Percentiles rank a stretch among this genome's conserved stretches.
Evolutionary conservation across 2,329 filamentous ascomycete genomes (phyloP).

Genomic region (Xylariaceae sp.): DNA sequence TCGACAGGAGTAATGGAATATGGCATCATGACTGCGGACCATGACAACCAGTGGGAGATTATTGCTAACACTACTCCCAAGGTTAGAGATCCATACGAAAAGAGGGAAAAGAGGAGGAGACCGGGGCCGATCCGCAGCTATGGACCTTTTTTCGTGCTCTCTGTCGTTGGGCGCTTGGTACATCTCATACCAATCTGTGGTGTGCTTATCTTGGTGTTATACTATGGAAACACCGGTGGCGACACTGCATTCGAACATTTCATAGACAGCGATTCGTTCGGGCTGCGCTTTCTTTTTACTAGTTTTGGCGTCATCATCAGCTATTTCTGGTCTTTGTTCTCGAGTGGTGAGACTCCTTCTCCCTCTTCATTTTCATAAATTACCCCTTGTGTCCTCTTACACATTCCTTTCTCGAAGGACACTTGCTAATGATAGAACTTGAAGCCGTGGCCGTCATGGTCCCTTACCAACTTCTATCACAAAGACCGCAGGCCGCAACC

Average conservation of each 20-base stretch:
- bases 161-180: conserved; percentile 8
- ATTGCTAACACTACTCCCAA: not conserved
- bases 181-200: conserved; percentile 21
- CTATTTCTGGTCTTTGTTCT: conserved; percentile 37
- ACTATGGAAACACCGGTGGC: conserved; percentile 34
- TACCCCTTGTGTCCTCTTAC: not conserved
- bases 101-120: too few species aligned
- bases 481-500: conserved; percentile 1
- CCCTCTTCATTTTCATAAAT: too few species aligned
- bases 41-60: not conserved
- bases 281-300: conserved; percentile 39
- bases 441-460: conserved; percentile 35
- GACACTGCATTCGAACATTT: conserved; percentile 38
- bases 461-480: conserved; percentile 35
- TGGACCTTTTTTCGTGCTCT: conserved; percentile 7
- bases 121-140: too few species aligned
- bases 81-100: too few species aligned
- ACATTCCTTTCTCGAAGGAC: not conserved
- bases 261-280: conserved; percentile 38
- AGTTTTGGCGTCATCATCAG: conserved; percentile 35
- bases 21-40: conserved; percentile 6
- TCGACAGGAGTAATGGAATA: conserved; percentile 2
- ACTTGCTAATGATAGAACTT: conserved; percentile 11
- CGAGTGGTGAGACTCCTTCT: conserved; percentile 28
- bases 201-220: conserved; percentile 33